Evolutionary conservation across 108 stramenopile genomes (phyloP).

Genomic region (Discostella pseudostelligera): DNA sequence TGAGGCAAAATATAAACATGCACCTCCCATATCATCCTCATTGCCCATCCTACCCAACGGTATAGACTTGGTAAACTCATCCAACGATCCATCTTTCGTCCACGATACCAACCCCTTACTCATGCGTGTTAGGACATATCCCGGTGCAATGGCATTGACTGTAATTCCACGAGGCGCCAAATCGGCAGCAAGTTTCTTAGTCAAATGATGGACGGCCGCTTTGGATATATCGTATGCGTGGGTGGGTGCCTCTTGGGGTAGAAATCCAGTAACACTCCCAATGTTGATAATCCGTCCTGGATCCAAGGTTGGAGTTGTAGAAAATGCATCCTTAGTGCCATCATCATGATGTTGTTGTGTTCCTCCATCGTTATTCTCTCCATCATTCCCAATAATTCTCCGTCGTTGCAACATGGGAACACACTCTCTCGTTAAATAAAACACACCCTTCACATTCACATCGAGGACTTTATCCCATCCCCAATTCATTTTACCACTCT

Average conservation of each 20-base stretch:
- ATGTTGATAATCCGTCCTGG: conserved; percentile 91
- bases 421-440: conserved; percentile 87
- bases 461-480: conserved; percentile 93
- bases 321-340: not conserved
- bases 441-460: conserved; percentile 92
- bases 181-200: conserved; percentile 88
- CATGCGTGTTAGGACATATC: conserved; percentile 87
- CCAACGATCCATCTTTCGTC: conserved; percentile 26
- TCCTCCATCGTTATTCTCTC: not conserved
- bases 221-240: conserved; percentile 94
- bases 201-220: conserved; percentile 91
- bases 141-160: conserved; percentile 92
- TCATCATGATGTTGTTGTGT: not conserved
- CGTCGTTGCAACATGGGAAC: conserved; percentile 73
- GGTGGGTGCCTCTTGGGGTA: conserved; percentile 86
- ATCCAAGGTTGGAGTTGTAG: conserved; percentile 49
- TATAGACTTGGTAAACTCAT: conserved; percentile 54
- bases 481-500: conserved; percentile 87
- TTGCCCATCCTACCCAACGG: conserved; percentile 87
- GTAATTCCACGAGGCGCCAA: conserved; percentile 81
- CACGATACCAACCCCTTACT: conserved; percentile 69
- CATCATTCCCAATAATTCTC: conserved; percentile 1
- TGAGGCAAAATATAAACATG: conserved; percentile 81
- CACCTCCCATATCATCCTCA: conserved; percentile 91
- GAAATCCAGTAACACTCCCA: conserved; percentile 86